Evolutionary conservation across 129 eudicot species (phyloP).

Genomic region (Cynara cardunculus): DNA sequence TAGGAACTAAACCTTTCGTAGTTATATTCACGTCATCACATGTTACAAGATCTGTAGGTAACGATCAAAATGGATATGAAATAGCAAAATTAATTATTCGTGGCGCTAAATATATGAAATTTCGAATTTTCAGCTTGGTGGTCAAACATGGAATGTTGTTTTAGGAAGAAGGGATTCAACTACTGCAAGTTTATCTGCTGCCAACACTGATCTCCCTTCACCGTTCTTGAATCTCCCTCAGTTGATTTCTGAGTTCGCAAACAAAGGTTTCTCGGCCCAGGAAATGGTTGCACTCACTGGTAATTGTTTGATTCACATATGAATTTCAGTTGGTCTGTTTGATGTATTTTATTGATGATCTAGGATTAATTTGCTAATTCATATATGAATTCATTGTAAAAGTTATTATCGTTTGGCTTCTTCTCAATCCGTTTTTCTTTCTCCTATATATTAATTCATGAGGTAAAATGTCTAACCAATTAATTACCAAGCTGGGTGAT

Average conservation of each 20-base stretch:
- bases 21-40: too few species aligned
- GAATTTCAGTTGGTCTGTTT: too few species aligned
- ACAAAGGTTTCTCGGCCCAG: slow-evolving; percentile 28
- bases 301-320: background rate
- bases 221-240: slow-evolving; percentile 36
- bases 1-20: too few species aligned
- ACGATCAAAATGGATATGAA: too few species aligned
- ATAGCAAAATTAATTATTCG: too few species aligned
- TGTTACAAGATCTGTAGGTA: too few species aligned
- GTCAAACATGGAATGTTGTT: slow-evolving; percentile 41
- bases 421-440: too few species aligned
- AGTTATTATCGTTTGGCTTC: too few species aligned
- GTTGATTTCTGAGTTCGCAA: slow-evolving; percentile 27
- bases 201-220: slow-evolving; percentile 39
- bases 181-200: slow-evolving; percentile 3
- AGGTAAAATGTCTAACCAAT: too few species aligned
- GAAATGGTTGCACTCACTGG: slow-evolving; percentile 57
- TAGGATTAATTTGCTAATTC: background rate
- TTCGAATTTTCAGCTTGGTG: slow-evolving; percentile 34
- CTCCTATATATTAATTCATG: too few species aligned
- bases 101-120: background rate
- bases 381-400: too few species aligned
- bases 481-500: background rate
- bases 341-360: background rate
- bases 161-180: slow-evolving; percentile 50